These are phyloP conservation scores for Agrostemma githago DNA, from an alignment of 148 eudicot species.

Conservation along the genomic window DNA sequence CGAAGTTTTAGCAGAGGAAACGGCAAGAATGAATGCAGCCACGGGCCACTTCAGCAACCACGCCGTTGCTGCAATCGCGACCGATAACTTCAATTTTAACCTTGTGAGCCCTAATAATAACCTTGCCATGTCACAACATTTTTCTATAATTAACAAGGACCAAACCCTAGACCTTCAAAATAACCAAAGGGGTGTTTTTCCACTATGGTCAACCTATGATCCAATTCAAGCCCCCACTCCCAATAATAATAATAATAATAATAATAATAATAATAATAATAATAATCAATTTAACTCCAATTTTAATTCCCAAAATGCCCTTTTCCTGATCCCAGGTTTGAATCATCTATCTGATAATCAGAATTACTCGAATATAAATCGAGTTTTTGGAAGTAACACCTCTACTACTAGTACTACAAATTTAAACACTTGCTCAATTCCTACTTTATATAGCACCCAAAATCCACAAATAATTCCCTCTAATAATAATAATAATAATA, in stretches of 20 bases:
- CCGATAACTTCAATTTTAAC: constrained; percentile 44
- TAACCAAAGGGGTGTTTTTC: constrained; percentile 20
- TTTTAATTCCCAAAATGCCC: constrained; percentile 17
- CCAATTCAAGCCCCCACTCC: constrained; percentile 7
- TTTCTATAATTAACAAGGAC: constrained; percentile 48
- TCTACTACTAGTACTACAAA: constrained; percentile 7
- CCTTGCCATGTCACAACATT: constrained; percentile 47
- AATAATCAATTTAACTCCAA: constrained; percentile 20
- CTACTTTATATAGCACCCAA: constrained; percentile 63
- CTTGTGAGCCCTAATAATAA: constrained; percentile 34
- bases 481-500: constrained; percentile 10
- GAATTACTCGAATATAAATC: constrained; percentile 15
- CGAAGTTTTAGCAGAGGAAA: constrained; percentile 90
- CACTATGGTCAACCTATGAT: constrained; percentile 22
- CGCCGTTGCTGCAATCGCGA: constrained; percentile 11
- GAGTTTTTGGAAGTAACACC: constrained; percentile 25
- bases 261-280: constrained; percentile 7
- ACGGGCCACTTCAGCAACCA: constrained; percentile 40
- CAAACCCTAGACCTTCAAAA: constrained; percentile 28
- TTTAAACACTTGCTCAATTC: constrained; percentile 29
- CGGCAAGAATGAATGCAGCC: constrained; percentile 74
- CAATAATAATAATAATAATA: constrained; percentile 3
- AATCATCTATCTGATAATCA: constrained; percentile 11
- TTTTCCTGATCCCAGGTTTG: constrained; percentile 13
- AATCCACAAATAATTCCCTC: constrained; percentile 28